A percentile compares a stretch with the other conserved stretches of the same genome.
phyloP scores from a whole-genome alignment of 768 basidiomycete genomes.

The Piloderma croceum region DNA sequence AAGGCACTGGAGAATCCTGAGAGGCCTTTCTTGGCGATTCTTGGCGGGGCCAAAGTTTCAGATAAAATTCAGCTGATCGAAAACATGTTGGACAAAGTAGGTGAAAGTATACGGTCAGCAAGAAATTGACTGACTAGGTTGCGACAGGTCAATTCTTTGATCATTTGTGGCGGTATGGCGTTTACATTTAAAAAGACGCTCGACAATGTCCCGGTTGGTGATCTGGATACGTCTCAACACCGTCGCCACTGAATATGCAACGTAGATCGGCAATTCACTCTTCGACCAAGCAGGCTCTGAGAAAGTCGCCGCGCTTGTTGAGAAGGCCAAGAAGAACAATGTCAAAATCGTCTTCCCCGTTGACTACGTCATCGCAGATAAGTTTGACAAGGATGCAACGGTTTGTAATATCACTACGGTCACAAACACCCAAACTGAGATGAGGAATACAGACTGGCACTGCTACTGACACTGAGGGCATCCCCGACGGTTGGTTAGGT shows the following conservation, averaged over 20 bases:
- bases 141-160: constrained; percentile 81
- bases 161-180: constrained; percentile 97
- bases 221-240: not conserved
- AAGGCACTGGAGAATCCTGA: constrained; percentile 95
- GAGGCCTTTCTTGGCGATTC: constrained; percentile 94
- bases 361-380: constrained; percentile 91
- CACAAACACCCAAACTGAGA: not conserved
- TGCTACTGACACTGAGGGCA: constrained; percentile 81
- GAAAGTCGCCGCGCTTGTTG: constrained; percentile 77
- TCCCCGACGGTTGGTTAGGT: constrained; percentile 92
- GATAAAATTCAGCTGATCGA: constrained; percentile 99
- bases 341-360: constrained; percentile 95
- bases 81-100: constrained; percentile 95
- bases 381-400: constrained; percentile 88
- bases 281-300: constrained; percentile 86
- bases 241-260: constrained; percentile 5
- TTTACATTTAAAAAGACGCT: constrained; percentile 98
- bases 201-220: constrained; percentile 62
- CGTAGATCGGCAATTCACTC: constrained; percentile 88
- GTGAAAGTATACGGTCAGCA: constrained; percentile 6
- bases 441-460: constrained; percentile 45
- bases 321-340: constrained; percentile 87
- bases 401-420: constrained; percentile 28
- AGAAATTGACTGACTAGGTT: no score
- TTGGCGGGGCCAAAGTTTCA: constrained; percentile 97